Evolutionary conservation across 2,329 filamentous ascomycete genomes (phyloP), one percentile per base, ranked within the genome.

Genomic region (Chaetomium sp.): DNA sequence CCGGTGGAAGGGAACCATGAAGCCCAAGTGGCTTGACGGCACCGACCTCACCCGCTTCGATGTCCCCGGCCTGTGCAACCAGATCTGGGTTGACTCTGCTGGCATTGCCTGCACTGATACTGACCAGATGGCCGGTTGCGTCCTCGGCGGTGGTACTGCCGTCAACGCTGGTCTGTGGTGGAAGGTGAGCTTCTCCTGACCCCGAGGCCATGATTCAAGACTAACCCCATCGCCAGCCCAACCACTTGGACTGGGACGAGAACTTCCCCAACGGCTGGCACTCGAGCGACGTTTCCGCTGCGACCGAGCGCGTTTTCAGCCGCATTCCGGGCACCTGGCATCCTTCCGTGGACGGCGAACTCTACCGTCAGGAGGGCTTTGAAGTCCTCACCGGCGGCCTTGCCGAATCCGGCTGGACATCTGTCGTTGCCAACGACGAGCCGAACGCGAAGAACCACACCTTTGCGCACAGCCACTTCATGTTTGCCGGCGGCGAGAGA

Each of bases 231-330:
- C 13, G 29, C 31, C 19, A 82, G 78, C 84, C 90, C 0, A 84
- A 87, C 66, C 80, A 83, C 5, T 74, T 78, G 8, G 90, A 92
- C 73, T 92, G 89, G 80, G 87, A 92, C 73, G 82, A 84, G 73
- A 89, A 90, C 74, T 93, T 90, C 78, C 90, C 90, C 0, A 68
- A 78, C 1, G 90, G 89, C 33, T 93, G 90, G 90, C 87, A 89
- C 75, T 81, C 85, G 21, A 73, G 77, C 6, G 88, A 92, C 69
- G 83, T 92, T 73, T 77, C 78, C 65, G 73, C 78, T 27, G 85
- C 89, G 1, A 85, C 87, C 6, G 76, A 83, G 31, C 83, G 85
- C 50, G 85, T 89, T 7, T 92, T 91, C 74, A 78, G 80, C 42
- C 83, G 88, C n/a, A 92, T 91, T 67, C 88, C 88, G 0, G 89